Evolutionary conservation across 108 stramenopile species (phyloP).

Genomic region (Cyclostephanos invisitatus): DNA sequence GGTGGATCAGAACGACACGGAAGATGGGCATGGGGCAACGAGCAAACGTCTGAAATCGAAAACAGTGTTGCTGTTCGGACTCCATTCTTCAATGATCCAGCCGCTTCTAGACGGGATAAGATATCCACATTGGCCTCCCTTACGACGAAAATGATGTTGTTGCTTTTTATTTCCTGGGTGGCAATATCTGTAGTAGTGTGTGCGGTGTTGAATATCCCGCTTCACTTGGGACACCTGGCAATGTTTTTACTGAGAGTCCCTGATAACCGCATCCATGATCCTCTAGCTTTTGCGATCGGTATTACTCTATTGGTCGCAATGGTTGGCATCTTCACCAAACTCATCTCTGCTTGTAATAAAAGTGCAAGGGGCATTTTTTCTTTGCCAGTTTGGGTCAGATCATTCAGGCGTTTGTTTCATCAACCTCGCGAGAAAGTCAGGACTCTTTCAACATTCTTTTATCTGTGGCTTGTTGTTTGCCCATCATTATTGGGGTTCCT

Average conservation of each 20-base stretch:
- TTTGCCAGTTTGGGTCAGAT: conserved; percentile 41
- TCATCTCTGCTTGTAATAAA: conserved; percentile 19
- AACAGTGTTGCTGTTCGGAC: conserved; percentile 67
- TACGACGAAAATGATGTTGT: conserved; percentile 44
- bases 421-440: conserved; percentile 49
- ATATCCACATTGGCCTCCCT: conserved; percentile 10
- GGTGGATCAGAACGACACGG: conserved; percentile 84
- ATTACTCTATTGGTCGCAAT: conserved; percentile 55
- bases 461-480: conserved; percentile 59
- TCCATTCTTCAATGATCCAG: conserved; percentile 53
- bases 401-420: conserved; percentile 39
- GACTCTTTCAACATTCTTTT: conserved; percentile 34
- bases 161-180: conserved; percentile 70
- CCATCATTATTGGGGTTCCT: conserved; percentile 66
- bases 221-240: conserved; percentile 58
- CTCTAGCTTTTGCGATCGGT: conserved; percentile 74
- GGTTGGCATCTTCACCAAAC: conserved; percentile 21
- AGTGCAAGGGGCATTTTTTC: conserved; percentile 9
- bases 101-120: conserved; percentile 3
- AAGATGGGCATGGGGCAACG: conserved; percentile 83
- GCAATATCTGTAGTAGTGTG: conserved; percentile 54
- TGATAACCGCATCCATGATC: conserved; percentile 70
- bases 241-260: conserved; percentile 61
- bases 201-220: conserved; percentile 48
- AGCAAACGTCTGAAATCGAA: conserved; percentile 74